Conservation (phyloP, 495 filamentous ascomycete genomes). For the Podospora comata region DNA sequence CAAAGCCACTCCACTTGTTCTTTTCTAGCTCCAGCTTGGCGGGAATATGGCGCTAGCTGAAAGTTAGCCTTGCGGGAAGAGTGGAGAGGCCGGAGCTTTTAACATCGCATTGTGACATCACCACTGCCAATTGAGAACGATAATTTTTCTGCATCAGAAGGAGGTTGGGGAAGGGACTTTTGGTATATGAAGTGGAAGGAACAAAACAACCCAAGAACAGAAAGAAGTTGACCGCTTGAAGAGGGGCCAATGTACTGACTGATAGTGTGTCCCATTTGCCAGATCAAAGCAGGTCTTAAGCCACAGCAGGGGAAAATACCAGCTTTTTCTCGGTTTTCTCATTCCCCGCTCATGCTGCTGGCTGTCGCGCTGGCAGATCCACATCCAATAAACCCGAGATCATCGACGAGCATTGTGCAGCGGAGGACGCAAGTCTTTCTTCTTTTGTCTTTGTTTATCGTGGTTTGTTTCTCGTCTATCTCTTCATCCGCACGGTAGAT, state of each 20-base stretch:
- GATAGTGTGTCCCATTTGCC: background rate
- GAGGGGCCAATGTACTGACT: background rate
- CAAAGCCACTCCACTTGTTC: background rate
- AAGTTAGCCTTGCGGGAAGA: background rate
- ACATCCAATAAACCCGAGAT: background rate
- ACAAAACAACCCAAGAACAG: background rate
- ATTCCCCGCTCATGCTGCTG: background rate
- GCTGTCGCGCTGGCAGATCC: background rate
- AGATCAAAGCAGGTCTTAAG: background rate
- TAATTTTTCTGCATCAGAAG: background rate
- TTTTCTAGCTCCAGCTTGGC: background rate
- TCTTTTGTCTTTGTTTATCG: background rate
- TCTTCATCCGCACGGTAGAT: background rate
- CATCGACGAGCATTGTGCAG: background rate
- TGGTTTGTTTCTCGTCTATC: background rate
- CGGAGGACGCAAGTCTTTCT: background rate
- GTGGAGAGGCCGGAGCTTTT: background rate
- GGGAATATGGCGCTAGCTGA: background rate
- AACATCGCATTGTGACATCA: conserved; percentile 13
- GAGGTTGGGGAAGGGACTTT: background rate
- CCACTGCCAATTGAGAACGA: background rate
- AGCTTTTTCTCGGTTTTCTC: too few species aligned
- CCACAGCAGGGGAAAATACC: background rate
- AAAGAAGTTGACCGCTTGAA: background rate
- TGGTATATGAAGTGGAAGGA: background rate